Conservation (phyloP, 2,329 filamentous ascomycete genomes). For the Apiospora sp. region DNA sequence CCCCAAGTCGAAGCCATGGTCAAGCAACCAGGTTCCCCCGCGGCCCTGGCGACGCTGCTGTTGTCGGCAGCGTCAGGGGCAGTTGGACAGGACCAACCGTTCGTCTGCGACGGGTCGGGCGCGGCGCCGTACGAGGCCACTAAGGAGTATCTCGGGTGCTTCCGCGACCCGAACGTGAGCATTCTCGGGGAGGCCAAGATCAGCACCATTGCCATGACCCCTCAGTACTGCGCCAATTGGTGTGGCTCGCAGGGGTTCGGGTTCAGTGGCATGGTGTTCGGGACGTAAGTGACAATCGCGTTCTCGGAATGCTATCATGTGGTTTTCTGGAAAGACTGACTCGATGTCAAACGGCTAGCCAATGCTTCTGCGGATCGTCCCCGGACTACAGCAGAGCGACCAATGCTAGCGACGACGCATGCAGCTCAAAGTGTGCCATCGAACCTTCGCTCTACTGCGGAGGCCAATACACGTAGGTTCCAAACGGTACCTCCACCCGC, state of each 20-base stretch:
- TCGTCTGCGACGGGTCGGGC: constrained; percentile 20
- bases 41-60: constrained; percentile 10
- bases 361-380: constrained; percentile 21
- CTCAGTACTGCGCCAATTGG: constrained; percentile 25
- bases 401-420: constrained; percentile 13
- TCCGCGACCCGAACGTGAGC: constrained; percentile 15
- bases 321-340: background rate
- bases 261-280: constrained; percentile 18
- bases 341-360: background rate
- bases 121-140: constrained; percentile 17
- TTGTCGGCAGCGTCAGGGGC: background rate
- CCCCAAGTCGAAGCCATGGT: background rate
- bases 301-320: no score
- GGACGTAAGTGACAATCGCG: no score
- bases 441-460: constrained; percentile 12
- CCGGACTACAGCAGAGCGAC: constrained; percentile 21
- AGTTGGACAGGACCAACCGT: background rate
- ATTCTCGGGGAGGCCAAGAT: constrained; percentile 20
- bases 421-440: constrained; percentile 21
- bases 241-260: constrained; percentile 18
- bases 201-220: constrained; percentile 25
- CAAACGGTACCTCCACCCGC: background rate
- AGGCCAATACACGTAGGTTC: background rate
- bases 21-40: background rate
- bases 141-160: constrained; percentile 23